Conservation (phyloP, 306 rosid species). For the Citrullus mucosospermus region DNA sequence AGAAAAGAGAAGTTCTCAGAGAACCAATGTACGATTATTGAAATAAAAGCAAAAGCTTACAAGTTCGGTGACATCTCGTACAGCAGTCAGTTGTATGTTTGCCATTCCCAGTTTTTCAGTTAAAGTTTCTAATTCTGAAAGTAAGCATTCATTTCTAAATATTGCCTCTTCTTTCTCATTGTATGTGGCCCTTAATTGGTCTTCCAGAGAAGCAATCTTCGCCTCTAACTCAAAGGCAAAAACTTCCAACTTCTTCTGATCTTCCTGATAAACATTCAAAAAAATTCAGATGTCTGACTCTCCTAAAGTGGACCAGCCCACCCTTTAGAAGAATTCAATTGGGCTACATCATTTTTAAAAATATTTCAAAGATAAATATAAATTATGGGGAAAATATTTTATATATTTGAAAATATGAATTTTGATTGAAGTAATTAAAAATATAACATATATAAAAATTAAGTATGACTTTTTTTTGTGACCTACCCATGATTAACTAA, state of each 20-base stretch:
- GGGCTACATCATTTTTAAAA: not conserved
- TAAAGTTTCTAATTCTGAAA: slow-evolving; percentile 47
- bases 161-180: slow-evolving; percentile 49
- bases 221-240: slow-evolving; percentile 64
- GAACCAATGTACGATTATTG: not conserved
- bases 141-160: slow-evolving; percentile 40
- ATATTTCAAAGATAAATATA: not conserved
- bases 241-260: slow-evolving; percentile 53
- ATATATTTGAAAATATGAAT: not conserved
- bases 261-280: slow-evolving; percentile 43
- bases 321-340: not conserved
- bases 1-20: not conserved
- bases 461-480: not conserved
- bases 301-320: not conserved
- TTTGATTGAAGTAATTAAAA: not conserved
- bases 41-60: slow-evolving; percentile 36
- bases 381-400: too few relatives aligned
- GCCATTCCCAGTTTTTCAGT: slow-evolving; percentile 40
- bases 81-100: slow-evolving; percentile 30
- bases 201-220: slow-evolving; percentile 47
- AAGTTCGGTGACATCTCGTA: slow-evolving; percentile 47
- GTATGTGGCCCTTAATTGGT: slow-evolving; percentile 30
- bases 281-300: not conserved
- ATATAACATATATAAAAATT: not conserved
- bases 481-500: not conserved